Base-by-base conservation (phyloP, 2,329 filamentous ascomycete genomes). In the Penicillium psychrosexuale region DNA sequence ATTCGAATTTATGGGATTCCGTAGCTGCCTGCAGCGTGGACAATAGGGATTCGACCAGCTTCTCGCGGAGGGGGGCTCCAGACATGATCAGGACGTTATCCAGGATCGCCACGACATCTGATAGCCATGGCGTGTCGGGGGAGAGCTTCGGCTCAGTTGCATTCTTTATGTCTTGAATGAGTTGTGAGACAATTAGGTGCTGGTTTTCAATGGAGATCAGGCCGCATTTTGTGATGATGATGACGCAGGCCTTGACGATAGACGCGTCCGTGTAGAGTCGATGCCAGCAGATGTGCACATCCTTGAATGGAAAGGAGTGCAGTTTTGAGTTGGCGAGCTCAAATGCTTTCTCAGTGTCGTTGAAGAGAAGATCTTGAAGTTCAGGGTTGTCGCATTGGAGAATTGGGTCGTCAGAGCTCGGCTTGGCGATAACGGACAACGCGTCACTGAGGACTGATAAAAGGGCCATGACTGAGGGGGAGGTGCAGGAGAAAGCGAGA, bases 11-110 rank as follows among this genome's bases (percentile, higher is more conserved):
- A 12, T n/a, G n/a, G 12, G 47, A 3, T 39, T 44, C 40, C 27
- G 52, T 57, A 8, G 61, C 60, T 12, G 57, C 54, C 51, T 74
- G 69, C 12, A 77, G 55, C 6, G 63, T 59, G 15, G 59, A 58
- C 17, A 79, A 53, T 3, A 80, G 59, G 8, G 56, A 53, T 48
- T 76, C 72, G 22, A 79, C 70, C 30, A 74, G 58, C 8, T 66
- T 61, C 8, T 82, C 80, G 52, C 89, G 77, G 1, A 68, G 78
- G 1, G 83, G 83, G 0, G 82, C 87, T 1, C 88, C 89, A 0
- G 89, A 84, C 51, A 91, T 82, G 43, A 96, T 90, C 42, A 95
- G 73, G 0, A 88, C 86, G 70, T 86, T 84, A 65, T 97, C 92
- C 2, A 97, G 79, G 1, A 80, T 74, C 50, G 80, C 79, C 33